Base-by-base conservation (phyloP, 352 stramenopile species). In the Salisapilia sapeloensis region DNA sequence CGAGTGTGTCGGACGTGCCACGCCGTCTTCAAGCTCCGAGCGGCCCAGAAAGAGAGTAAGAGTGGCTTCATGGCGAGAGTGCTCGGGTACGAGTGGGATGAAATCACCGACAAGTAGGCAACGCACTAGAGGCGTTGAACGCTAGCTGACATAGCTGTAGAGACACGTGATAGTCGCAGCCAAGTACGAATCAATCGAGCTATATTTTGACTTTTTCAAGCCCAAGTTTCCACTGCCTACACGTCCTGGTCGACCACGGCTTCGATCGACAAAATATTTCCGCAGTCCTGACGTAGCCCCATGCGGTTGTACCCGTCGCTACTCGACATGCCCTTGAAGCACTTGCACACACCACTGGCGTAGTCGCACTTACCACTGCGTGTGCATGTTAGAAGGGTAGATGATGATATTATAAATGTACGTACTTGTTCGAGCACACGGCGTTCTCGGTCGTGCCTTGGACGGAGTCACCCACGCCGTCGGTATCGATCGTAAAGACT, bases 71-170 rank as follows among this genome's bases (percentile, higher is more conserved):
- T 90, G 47, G 70, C 67, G 28, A 62, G 65, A 24, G 67, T 83
- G 36, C 57, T 85, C 15, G 70, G 70, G 29, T 83, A 86, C 54
- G 74, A 90, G 44, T 90, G 74, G 70, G 74, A 90, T 35, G 70
- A 90, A 48, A 55, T 85, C 28, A 67, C 63, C 33, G 44, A 46
- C 14, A 20, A 26, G 5, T 48, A 39, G n/a, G n/a, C n/a, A n/a
- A n/a, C n/a, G n/a, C n/a, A n/a, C n/a, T n/a, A n/a, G n/a, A n/a
- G n/a, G n/a, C n/a, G n/a, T n/a, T n/a, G n/a, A n/a, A n/a, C n/a
- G n/a, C n/a, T n/a, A n/a, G n/a, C n/a, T n/a, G n/a, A n/a, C n/a
- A n/a, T n/a, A n/a, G n/a, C n/a, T n/a, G n/a, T n/a, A n/a, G n/a
- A n/a, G n/a, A n/a, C n/a, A n/a, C n/a, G n/a, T n/a, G n/a, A n/a